These are phyloP conservation scores for Boletus rufocinnamomeus DNA, from an alignment of 768 basidiomycete species.

Conservation along the genomic window DNA sequence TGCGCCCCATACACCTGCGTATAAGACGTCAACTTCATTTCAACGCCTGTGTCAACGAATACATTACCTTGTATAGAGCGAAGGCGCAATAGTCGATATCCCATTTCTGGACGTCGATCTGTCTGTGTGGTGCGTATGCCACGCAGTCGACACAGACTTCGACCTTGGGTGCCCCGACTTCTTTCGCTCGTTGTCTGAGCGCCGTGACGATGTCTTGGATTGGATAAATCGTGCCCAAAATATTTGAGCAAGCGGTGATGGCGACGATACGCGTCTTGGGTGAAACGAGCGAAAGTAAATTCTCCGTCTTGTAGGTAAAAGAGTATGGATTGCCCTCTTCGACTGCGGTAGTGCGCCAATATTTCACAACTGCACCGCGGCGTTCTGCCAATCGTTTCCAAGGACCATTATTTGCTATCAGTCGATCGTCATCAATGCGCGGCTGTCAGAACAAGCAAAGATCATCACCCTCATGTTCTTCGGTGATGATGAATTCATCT, in stretches of 20 bases:
- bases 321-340: slow-evolving; percentile 67
- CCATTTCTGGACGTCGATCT: slow-evolving; percentile 74
- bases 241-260: slow-evolving; percentile 74
- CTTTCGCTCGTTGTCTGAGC: slow-evolving; percentile 50
- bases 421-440: neutral
- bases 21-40: neutral
- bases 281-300: slow-evolving; percentile 63
- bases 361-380: slow-evolving; percentile 52
- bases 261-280: slow-evolving; percentile 70
- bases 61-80: slow-evolving; percentile 71
- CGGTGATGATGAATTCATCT: slow-evolving; percentile 78
- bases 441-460: neutral
- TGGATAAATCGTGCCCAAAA: slow-evolving; percentile 66
- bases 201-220: slow-evolving; percentile 58
- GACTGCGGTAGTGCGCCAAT: slow-evolving; percentile 56
- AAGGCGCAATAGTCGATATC: slow-evolving; percentile 74
- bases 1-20: slow-evolving; percentile 74
- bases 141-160: slow-evolving; percentile 78
- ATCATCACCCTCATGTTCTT: slow-evolving; percentile 72
- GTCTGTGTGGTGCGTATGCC: slow-evolving; percentile 73
- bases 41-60: neutral
- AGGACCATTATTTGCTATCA: slow-evolving; percentile 66
- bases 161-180: slow-evolving; percentile 56
- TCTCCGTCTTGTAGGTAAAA: slow-evolving; percentile 51
- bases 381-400: slow-evolving; percentile 76